These are phyloP conservation scores for Ophiostoma fasciatum DNA, from an alignment of 2,329 filamentous ascomycete species.

Conservation along the genomic window DNA sequence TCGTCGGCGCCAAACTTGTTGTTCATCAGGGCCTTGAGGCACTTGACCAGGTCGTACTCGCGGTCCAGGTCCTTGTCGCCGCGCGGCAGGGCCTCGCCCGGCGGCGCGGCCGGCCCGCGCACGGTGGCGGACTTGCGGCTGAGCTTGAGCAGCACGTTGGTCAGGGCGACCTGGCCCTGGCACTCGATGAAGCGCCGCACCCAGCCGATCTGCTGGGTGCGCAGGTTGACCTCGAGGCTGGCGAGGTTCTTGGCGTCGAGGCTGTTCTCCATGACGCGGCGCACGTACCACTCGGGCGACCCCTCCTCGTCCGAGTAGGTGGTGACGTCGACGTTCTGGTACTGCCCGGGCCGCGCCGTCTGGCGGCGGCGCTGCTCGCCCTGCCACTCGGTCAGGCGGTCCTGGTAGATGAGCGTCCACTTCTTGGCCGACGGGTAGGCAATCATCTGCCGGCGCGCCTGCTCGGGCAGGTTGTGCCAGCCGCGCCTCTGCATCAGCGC, in stretches of 20 bases:
- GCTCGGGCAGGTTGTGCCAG: constrained; percentile 92
- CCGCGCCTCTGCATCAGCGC: constrained; percentile 94
- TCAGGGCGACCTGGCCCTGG: constrained; percentile 90
- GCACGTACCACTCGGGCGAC: constrained; percentile 95
- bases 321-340: constrained; percentile 53
- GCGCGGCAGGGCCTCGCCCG: constrained; percentile 41
- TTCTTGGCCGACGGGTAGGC: constrained; percentile 91
- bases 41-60: constrained; percentile 96
- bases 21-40: constrained; percentile 94
- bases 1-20: constrained; percentile 98
- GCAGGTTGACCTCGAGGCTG: constrained; percentile 82
- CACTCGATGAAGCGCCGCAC: constrained; percentile 94
- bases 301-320: constrained; percentile 84
- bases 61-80: constrained; percentile 71
- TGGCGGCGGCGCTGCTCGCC: constrained; percentile 80
- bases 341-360: constrained; percentile 57
- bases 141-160: constrained; percentile 84
- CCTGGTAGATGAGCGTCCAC: constrained; percentile 93
- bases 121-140: constrained; percentile 64
- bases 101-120: constrained; percentile 54
- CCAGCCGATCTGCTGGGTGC: constrained; percentile 96
- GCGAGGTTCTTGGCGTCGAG: constrained; percentile 84
- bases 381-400: constrained; percentile 84
- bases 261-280: constrained; percentile 89
- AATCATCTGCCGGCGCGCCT: constrained; percentile 89